Base-by-base conservation (phyloP, 495 filamentous ascomycete genomes). In the Tuber melanosporum region DNA sequence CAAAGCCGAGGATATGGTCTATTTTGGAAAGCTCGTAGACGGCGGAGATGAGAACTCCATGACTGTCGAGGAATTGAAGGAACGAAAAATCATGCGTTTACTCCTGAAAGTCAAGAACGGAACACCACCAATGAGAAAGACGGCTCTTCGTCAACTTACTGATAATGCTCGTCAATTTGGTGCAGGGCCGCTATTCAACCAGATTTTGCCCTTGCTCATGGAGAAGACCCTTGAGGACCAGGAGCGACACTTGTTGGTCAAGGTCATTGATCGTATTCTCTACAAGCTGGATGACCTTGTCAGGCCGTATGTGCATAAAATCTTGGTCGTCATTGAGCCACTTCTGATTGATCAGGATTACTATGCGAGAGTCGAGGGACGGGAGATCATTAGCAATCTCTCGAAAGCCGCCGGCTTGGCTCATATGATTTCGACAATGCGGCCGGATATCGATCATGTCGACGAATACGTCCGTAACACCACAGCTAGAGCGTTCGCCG, bases 391-490 rank as follows among this genome's bases (percentile, higher is more conserved):
- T 81, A 97, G 94, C 72, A 98, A 98, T 83, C 89, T 99, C 71
- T 91, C 91, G 82, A 98, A 98, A 86, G 96, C 96, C 19, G 96
- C 96, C 77, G 96, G 96, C 85, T 90, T 99, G 72, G 96, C 96
- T 9, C 94, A 95, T 80, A 99, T 99, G 96, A 98, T 99, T 83
- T 97, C 93, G 86, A 94, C 93, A 9, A 98, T 99, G 95, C 89
- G 96, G 79, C 96, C 96, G 0, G 96, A 99, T 90, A 97, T 99
- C 82, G 96, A 99, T 79, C 95, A 98, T 77, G 92, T 93, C 6
- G 96, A 99, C 84, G 96, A 99, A 82, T 98, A 99, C 85, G 96
- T 99, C n/a, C 88, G 96, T 83, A 99, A 99, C 85, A 99, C 96
- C 2, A 99, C 96, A 8, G 96, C 96, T 76, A 89, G 96, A 85